Base-by-base conservation (phyloP, 306 rosid species). In the Castanea crenata region DNA sequence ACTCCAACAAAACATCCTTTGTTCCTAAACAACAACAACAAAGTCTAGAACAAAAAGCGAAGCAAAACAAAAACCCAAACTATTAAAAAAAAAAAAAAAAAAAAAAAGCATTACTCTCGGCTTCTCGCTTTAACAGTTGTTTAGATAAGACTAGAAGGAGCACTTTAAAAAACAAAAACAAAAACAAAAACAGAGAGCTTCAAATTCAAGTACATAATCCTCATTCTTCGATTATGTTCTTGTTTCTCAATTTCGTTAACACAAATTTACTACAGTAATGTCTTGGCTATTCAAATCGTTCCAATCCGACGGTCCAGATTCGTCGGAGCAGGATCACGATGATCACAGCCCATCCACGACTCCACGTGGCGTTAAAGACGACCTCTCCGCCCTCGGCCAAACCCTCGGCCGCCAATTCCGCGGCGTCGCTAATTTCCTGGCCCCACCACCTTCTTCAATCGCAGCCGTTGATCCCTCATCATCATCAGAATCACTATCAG, bases 371-470 rank as follows among this genome's bases (percentile, higher is more conserved):
- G 85, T 88, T 41, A 83, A 80, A 69, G 92, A 87, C 14, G 97
- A 92, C 76, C 51, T 87, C 31, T 89, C 98, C 25, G 81, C 69
- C 29, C 77, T 94, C 74, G 25, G 86, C 75, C 76, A 77, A 65
- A 82, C 88, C 73, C 87, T 89, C 70, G 75, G 83, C 78, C 85
- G 89, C 41, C 90, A 85, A 75, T 79, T 92, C 74, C 97, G 97
- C 70, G 97, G 92, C 79, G 91, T 95, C 52, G 96, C 96, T 56
- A 83, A 87, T 83, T 95, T 95, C 83, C 91, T 95, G 38, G 97
- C 96, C 77, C 97, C 98, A 1, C 96, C 92, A 21, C 97, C 27
- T 25, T 23, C 82, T 19, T 23, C 88, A 5, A 56, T 84, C 3
- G 21, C 83, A 51, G 57, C 82, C n/a, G 84, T 15, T 13, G 81